Base-by-base conservation (phyloP, 768 basidiomycete genomes). In the Macrolepiota dolichaula region DNA sequence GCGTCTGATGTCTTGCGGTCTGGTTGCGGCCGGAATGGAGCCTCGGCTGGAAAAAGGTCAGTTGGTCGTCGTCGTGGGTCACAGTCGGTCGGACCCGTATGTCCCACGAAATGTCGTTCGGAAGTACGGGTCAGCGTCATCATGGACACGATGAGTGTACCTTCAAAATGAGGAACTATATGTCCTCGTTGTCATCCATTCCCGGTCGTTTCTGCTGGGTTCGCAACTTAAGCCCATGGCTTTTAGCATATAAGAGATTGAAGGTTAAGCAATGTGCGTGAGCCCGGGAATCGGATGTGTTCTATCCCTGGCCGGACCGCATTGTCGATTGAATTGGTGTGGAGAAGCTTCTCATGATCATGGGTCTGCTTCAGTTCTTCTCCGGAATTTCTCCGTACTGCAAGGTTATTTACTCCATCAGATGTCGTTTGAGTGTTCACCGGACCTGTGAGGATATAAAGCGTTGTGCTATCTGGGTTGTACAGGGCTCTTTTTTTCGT, bases 381-480 rank as follows among this genome's bases (percentile, higher is more conserved):
- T 38, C 59, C 59, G 59, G 52, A 38, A 49, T 47, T 37, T 61
- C 35, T 37, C 59, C 59, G 59, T 42, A 37, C 2, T 61, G 19
- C 27, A 19, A 52, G 42, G 24, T 51, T 27, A 50, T 62, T 40
- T 62, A 62, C 61, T 38, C 54, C 49, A 51, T 57, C 54, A 27
- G 57, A 47, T 37, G 27, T 35, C 51, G 52, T 29, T 54, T 54
- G 13, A 32, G 37, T 4, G n/a, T 35, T 52, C 25, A 29, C 27
- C 7, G 29, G 29, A 32, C 7, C 29, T 15, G 49, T 9, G 49
- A 25, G 44, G 59, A 61, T 61, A 61, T 54, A 61, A 61, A 49
- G 59, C 51, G 51, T 60, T 44, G 51, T 40, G 46, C 13, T 27
- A 3, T 13, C 22, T 19, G 6, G 19, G 47, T 49, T 15, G 47